A percentile compares a stretch with the other conserved stretches of the same genome.
These are phyloP conservation scores for Heliosperma pusillum DNA, from an alignment of 148 eudicot genomes.

Conservation along the genomic window DNA sequence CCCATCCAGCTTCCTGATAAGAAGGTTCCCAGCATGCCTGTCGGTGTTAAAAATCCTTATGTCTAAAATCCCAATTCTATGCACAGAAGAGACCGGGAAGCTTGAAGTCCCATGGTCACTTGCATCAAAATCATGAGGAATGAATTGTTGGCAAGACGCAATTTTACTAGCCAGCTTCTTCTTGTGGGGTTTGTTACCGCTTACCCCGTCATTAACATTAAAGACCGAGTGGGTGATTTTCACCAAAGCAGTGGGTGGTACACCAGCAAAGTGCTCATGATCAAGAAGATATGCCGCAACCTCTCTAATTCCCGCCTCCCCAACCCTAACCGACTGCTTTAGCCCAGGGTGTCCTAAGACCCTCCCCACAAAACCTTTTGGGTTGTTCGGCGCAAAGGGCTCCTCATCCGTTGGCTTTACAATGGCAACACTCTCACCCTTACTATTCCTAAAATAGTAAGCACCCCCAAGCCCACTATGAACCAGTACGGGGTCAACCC, in stretches of 20 bases:
- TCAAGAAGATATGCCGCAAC: constrained; percentile 96
- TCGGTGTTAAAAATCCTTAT: constrained; percentile 91
- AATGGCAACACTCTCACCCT: constrained; percentile 88
- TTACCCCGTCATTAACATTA: constrained; percentile 72
- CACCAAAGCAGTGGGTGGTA: constrained; percentile 88
- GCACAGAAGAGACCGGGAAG: constrained; percentile 83
- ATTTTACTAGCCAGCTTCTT: constrained; percentile 73
- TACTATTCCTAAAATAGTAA: constrained; percentile 69
- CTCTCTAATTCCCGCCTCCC: constrained; percentile 91
- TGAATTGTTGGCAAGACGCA: constrained; percentile 83
- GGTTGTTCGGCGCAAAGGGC: constrained; percentile 98
- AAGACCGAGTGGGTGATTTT: constrained; percentile 90
- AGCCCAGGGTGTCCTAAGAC: constrained; percentile 96
- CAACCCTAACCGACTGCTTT: constrained; percentile 85
- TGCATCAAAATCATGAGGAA: constrained; percentile 94
- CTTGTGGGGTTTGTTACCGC: constrained; percentile 48
- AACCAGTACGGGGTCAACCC: constrained; percentile 78
- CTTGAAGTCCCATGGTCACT: constrained; percentile 96
- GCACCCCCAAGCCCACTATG: constrained; percentile 96
- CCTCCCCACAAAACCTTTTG: constrained; percentile 91
- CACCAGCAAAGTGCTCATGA: constrained; percentile 68
- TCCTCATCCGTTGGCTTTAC: constrained; percentile 99
- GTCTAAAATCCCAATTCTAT: constrained; percentile 91
- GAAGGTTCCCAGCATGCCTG: constrained; percentile 88
- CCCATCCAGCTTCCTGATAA: constrained; percentile 77